Conservation (phyloP, 148 eudicot genomes). For the Rhododendron vialii region DNA sequence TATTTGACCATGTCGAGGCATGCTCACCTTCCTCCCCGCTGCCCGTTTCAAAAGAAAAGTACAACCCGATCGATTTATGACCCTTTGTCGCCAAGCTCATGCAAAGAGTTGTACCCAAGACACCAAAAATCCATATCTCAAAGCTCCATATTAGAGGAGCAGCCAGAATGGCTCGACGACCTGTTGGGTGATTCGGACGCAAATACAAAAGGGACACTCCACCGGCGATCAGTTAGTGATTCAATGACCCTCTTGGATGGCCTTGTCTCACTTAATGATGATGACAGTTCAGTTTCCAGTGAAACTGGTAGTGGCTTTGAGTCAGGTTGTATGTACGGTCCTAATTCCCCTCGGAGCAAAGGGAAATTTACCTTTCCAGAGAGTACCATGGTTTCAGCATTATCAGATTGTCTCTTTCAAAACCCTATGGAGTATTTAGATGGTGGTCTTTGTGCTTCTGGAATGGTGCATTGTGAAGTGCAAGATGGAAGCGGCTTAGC, state of each 20-base stretch:
- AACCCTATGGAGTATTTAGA: slow-evolving; percentile 27
- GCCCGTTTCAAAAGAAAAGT: slow-evolving; percentile 46
- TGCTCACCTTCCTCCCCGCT: slow-evolving; percentile 74
- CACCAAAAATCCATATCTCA: slow-evolving; percentile 51
- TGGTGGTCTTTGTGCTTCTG: slow-evolving; percentile 24
- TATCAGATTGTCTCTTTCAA: slow-evolving; percentile 43
- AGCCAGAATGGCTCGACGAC: slow-evolving; percentile 63
- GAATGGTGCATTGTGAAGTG: slow-evolving; percentile 22
- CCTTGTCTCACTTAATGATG: slow-evolving; percentile 21
- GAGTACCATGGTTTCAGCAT: slow-evolving; percentile 42
- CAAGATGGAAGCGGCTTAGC: slow-evolving; percentile 24
- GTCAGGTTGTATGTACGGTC: slow-evolving; percentile 54
- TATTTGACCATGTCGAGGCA: slow-evolving; percentile 50
- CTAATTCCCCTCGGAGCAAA: slow-evolving; percentile 64
- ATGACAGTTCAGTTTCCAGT: slow-evolving; percentile 20
- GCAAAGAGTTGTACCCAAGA: slow-evolving; percentile 19
- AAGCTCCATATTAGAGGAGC: slow-evolving; percentile 43
- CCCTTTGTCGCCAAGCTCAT: slow-evolving; percentile 13
- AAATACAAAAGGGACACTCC: slow-evolving; percentile 23
- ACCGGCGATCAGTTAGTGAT: slow-evolving; percentile 56
- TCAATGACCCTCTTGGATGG: slow-evolving; percentile 38
- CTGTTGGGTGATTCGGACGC: slow-evolving; percentile 46
- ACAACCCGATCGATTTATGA: slow-evolving; percentile 10
- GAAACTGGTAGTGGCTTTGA: slow-evolving; percentile 35
- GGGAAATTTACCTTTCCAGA: slow-evolving; percentile 33